phyloP scores from a whole-genome alignment of 495 filamentous ascomycete species.

The Neurospora sp. region DNA sequence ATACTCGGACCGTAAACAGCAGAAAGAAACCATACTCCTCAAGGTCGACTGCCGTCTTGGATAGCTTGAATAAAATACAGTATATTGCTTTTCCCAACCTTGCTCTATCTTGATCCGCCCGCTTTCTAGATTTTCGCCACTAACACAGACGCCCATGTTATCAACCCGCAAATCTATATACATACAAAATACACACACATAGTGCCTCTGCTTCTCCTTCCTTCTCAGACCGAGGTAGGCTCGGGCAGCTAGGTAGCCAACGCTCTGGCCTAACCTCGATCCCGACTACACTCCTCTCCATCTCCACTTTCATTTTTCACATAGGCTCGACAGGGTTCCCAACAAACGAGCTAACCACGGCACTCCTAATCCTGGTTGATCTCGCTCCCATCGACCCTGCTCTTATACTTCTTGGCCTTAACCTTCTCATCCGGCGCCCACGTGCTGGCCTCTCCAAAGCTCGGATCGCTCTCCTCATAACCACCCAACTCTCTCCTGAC shows the following conservation, averaged over 20 bases:
- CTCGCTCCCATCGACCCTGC: constrained; percentile 35
- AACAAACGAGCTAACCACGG: neutral
- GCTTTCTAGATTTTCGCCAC: neutral
- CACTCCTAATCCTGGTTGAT: constrained; percentile 28
- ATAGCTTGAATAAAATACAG: neutral
- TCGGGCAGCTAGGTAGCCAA: neutral
- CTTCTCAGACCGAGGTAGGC: neutral
- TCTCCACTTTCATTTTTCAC: neutral
- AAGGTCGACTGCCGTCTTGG: neutral
- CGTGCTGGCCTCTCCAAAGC: constrained; percentile 36
- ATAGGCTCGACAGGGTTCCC: too few species aligned
- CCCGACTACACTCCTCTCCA: neutral
- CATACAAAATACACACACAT: neutral
- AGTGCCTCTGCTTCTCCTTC: neutral
- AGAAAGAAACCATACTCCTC: neutral
- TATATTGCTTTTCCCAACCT: neutral
- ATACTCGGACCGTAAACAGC: neutral
- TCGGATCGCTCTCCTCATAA: constrained; percentile 63
- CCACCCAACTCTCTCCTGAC: constrained; percentile 55
- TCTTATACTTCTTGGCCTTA: constrained; percentile 32
- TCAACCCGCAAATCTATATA: neutral
- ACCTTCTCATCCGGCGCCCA: constrained; percentile 28
- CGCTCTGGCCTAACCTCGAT: neutral
- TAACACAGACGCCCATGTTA: neutral
- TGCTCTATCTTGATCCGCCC: neutral